These are phyloP conservation scores for Rhynchospora tenuis DNA, from an alignment of 176 grass and related monocot species.

Conservation along the genomic window DNA sequence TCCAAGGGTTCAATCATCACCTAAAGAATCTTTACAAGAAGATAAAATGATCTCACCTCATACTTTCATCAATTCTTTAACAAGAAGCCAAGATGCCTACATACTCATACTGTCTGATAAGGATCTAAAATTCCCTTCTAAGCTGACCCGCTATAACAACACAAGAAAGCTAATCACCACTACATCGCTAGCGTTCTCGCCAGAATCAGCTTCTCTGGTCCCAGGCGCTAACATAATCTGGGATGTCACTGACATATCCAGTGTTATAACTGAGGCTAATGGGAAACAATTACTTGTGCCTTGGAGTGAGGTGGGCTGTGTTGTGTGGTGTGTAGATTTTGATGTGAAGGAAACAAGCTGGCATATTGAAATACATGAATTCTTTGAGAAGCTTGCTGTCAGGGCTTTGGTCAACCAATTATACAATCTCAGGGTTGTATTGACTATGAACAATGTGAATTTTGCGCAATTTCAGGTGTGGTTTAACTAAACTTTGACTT, in stretches of 20 bases:
- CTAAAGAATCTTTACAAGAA: conserved; percentile 53
- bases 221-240: conserved; percentile 49
- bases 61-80: conserved; percentile 32
- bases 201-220: conserved; percentile 27
- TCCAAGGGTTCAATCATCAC: conserved; percentile 19
- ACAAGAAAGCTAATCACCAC: conserved; percentile 60
- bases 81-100: conserved; percentile 30
- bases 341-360: conserved; percentile 21
- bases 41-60: conserved; percentile 9
- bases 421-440: conserved; percentile 44
- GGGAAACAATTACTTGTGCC: conserved; percentile 28
- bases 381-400: conserved; percentile 56
- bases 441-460: conserved; percentile 80
- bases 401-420: conserved; percentile 52
- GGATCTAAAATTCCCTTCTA: conserved; percentile 45
- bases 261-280: conserved; percentile 37
- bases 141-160: conserved; percentile 48
- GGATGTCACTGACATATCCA: conserved; percentile 39
- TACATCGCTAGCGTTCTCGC: conserved; percentile 30
- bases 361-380: conserved; percentile 44
- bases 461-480: conserved; percentile 66
- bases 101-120: conserved; percentile 75
- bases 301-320: conserved; percentile 47
- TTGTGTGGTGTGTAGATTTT: conserved; percentile 71
- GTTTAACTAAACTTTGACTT: neutral